phyloP scores from a whole-genome alignment of 1,139 yeast genomes.

The Candida mesenterica region DNA sequence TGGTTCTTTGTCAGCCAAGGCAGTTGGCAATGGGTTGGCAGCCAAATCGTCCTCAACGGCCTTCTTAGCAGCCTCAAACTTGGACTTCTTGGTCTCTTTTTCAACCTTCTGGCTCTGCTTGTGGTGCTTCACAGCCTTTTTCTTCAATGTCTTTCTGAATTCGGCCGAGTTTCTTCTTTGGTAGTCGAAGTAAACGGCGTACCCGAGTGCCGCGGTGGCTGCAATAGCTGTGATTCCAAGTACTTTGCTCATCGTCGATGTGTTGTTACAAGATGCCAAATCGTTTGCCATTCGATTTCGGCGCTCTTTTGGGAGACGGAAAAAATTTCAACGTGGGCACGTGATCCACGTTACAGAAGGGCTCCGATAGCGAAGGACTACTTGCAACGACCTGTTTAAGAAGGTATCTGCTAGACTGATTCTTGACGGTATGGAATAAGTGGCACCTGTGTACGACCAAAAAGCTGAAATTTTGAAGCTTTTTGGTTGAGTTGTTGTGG shows the following conservation, averaged over 20 bases:
- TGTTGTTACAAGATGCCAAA: too few relatives aligned
- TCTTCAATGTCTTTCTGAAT: conserved; percentile 75
- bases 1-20: conserved; percentile 65
- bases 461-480: too few relatives aligned
- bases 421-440: too few relatives aligned
- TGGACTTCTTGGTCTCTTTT: conserved; percentile 59
- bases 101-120: conserved; percentile 56
- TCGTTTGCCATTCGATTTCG: too few relatives aligned
- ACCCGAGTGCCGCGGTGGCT: conserved; percentile 61
- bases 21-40: conserved; percentile 74
- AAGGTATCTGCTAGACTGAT: too few relatives aligned
- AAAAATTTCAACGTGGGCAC: too few relatives aligned
- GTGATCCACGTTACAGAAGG: too few relatives aligned
- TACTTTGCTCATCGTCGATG: conserved; percentile 40
- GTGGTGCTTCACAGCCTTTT: conserved; percentile 57
- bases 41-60: conserved; percentile 64
- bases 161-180: conserved; percentile 78
- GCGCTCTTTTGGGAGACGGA: too few relatives aligned
- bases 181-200: conserved; percentile 88
- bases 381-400: too few relatives aligned
- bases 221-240: conserved; percentile 48
- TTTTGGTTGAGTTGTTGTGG: too few relatives aligned
- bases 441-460: too few relatives aligned
- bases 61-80: conserved; percentile 58
- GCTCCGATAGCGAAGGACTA: too few relatives aligned